Base-by-base conservation (phyloP, 148 eudicot genomes). In the Spergularia marina region DNA sequence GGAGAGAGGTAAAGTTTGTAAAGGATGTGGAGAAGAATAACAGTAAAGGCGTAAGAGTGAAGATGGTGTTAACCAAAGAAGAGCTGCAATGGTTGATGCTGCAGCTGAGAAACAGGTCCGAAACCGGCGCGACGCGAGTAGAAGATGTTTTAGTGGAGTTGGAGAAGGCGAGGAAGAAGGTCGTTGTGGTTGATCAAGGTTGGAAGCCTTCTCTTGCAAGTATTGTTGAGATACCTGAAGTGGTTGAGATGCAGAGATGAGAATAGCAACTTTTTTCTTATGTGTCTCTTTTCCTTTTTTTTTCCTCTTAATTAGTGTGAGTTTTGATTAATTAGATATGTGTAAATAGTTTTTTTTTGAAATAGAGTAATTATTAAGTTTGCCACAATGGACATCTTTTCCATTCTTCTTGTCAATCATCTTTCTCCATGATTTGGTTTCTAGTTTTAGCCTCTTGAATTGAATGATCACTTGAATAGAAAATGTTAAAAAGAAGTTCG, bases 161-260 rank as follows among this genome's bases (percentile, higher is more conserved):
- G 13, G 83, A 81, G 81, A 84, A 81, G 12, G 80, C 82, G 6
- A 81, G 80, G 52, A 86, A 58, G 65, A 68, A 60, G 62, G 34
- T 12, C 36, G 20, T 15, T 66, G 57, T 40, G 52, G 68, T 16
- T 56, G 52, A 51, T 62, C 70, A 62, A 54, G 25, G 73, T 69
- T 92, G 94, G 94, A 92, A 75, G 44, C 94, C 94, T 73, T 90
- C 92, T 69, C 74, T 92, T 23, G 91, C 86, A 44, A 82, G 92
- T 70, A 90, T 92, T 54, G 61, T 72, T 76, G 97, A 92, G 75
- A 79, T 81, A 71, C 87, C 83, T 83, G 90, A 90, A 63, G 73
- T 83, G 7, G 60, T 53, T 70, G 80, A 75, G 51, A 83, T 84
- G 78, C 76, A 79, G 25, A 82, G 73, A 83, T 86, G 70, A 84